Conservation (phyloP, 163 green algal species). For the Prototheca wickerhamii region DNA sequence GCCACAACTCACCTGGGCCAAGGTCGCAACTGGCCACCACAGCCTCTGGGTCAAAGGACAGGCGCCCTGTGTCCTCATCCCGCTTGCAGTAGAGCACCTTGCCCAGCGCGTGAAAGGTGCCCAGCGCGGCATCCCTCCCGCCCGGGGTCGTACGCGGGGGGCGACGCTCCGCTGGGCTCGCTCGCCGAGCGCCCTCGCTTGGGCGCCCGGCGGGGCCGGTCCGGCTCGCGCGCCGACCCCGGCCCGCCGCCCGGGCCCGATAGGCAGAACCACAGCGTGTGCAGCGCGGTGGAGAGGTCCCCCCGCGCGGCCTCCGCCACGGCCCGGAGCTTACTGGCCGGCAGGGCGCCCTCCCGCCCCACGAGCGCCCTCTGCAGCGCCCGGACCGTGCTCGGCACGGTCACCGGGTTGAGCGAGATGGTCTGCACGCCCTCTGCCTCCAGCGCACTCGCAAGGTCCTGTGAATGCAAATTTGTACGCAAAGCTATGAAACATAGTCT, state of each 20-base stretch:
- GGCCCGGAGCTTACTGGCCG: slow-evolving; percentile 27
- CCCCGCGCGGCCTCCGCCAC: slow-evolving; percentile 22
- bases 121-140: slow-evolving; percentile 46
- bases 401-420: slow-evolving; percentile 69
- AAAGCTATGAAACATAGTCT: too few species aligned
- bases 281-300: background rate
- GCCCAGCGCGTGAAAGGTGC: slow-evolving; percentile 67
- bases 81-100: slow-evolving; percentile 83
- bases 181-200: slow-evolving; percentile 3
- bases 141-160: slow-evolving; percentile 8
- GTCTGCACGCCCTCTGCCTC: slow-evolving; percentile 25
- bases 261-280: background rate
- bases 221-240: too few species aligned
- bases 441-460: slow-evolving; percentile 53
- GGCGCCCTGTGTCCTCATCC: slow-evolving; percentile 2
- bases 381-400: slow-evolving; percentile 39
- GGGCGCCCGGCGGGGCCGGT: too few species aligned
- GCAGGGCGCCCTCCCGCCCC: too few species aligned
- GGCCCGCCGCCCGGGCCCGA: background rate
- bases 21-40: slow-evolving; percentile 46
- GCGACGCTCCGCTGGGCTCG: slow-evolving; percentile 1
- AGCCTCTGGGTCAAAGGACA: slow-evolving; percentile 53
- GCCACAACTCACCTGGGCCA: slow-evolving; percentile 29
- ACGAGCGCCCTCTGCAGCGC: too few species aligned
- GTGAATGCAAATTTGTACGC: too few species aligned